Evolutionary conservation across 2,329 filamentous ascomycete genomes (phyloP), one percentile per base, ranked within the genome.

Genomic region (Epichloe scottii): DNA sequence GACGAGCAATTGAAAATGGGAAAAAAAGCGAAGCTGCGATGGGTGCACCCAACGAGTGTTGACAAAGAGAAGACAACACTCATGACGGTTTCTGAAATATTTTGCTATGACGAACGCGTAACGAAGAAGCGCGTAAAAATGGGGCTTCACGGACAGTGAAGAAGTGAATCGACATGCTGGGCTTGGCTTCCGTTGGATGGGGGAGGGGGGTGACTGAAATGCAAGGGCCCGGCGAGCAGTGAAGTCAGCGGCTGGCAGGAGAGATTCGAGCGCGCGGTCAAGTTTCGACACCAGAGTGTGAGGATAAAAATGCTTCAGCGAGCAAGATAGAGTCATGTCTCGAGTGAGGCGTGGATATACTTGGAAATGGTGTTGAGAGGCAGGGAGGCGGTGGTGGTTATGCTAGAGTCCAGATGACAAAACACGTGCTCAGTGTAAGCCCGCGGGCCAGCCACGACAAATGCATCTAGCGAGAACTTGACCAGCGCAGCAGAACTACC

Each of bases 261-360:
- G 26, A 30, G 8, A 30, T 4, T 30, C 26, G 26, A 30, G 8
- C 8, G 26, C 26, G 8, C 8, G 0, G 26, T 30, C 26, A 10
- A 30, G 26, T 10, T 11, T 30, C 26, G 26, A 4, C 26, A 30
- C 8, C 26, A 11, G 26, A 30, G 26, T 30, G 26, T 10, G 26
- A 10, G 26, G 26, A 11, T 30, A 30, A 70, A 71, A 19, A 58
- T 68, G n/a, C 66, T 67, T 47, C 70, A 73, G 26, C 8, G 26
- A 11, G 8, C 11, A 10, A 4, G 8, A 30, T 30, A 30, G 1
- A 11, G 26, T 30, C 8, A 11, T 43, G 41, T 43, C 41, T 21
- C 17, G 23, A 15, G 12, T 5, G 5, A 30, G 14, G 23, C 15
- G 5, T 30, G 4, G 11, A 43, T 7, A 30, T 43, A 43, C 41